A percentile compares a stretch with the other conserved stretches of the same genome.
Conservation (phyloP, 2,329 filamentous ascomycete genomes). For the Penicillium thymicola region DNA sequence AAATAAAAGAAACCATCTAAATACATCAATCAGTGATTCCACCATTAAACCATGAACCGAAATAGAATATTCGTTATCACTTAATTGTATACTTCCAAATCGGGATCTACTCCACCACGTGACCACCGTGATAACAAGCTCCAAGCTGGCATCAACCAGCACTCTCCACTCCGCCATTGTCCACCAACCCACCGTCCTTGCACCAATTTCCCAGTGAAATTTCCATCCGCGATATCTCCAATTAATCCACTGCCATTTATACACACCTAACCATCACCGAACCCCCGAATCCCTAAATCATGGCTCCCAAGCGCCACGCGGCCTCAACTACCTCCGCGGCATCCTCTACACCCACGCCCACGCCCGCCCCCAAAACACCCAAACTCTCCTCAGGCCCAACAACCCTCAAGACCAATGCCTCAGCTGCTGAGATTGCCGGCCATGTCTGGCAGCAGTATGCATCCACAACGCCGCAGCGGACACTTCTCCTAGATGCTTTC, state of each 20-base stretch:
- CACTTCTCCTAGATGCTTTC: conserved; percentile 87
- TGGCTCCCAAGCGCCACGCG: conserved; percentile 30
- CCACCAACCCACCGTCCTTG: background rate
- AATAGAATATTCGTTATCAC: background rate
- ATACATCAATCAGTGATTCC: background rate
- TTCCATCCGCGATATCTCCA: background rate
- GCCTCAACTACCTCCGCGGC: conserved; percentile 30
- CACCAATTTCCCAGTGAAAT: background rate
- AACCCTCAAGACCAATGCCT: conserved; percentile 40
- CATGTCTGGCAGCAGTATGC: conserved; percentile 77
- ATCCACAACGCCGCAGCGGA: conserved; percentile 79
- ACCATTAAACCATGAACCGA: background rate
- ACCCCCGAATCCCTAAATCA: conserved; percentile 18
- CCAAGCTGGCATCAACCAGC: conserved; percentile 26
- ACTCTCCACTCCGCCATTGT: conserved; percentile 19
- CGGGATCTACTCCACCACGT: conserved; percentile 15
- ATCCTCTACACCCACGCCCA: conserved; percentile 16
- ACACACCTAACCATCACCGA: conserved; percentile 29
- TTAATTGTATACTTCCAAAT: conserved; percentile 2
- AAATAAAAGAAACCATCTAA: background rate
- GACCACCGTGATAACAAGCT: conserved; percentile 25
- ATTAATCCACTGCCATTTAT: background rate
- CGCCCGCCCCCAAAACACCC: conserved; percentile 18
- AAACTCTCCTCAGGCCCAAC: conserved; percentile 35
- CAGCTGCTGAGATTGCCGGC: conserved; percentile 57